Conservation (phyloP, 1,284 basidiomycete species). For the Boletus mariae region DNA sequence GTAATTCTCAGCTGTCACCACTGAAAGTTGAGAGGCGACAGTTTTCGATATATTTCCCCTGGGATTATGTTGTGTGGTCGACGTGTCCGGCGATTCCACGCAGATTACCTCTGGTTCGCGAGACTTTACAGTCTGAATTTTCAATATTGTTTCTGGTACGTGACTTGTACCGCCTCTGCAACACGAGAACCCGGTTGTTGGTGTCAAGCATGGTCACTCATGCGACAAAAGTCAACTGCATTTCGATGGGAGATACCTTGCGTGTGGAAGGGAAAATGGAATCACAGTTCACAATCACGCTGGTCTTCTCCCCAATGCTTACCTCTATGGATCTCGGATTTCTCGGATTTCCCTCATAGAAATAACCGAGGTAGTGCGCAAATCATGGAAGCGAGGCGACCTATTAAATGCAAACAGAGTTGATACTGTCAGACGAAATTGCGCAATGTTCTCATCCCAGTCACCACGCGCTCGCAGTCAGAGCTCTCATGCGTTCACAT, state of each 20-base stretch:
- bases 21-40: no score
- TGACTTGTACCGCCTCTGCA: not conserved
- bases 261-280: not conserved
- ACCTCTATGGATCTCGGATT: not conserved
- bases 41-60: no score
- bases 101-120: not conserved
- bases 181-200: not conserved
- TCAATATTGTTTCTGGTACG: not conserved
- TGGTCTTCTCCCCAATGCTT: not conserved
- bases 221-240: not conserved
- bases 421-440: constrained; percentile 1
- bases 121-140: not conserved
- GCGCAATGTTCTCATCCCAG: not conserved
- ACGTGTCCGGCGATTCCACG: not conserved
- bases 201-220: not conserved
- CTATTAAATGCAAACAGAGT: not conserved
- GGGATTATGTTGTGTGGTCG: not conserved
- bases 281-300: not conserved
- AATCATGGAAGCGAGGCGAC: not conserved
- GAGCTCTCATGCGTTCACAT: not conserved
- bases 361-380: not conserved
- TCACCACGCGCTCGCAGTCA: not conserved
- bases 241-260: constrained; percentile 1
- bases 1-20: no score
- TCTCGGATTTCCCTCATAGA: not conserved